Evolutionary conservation across 2,329 filamentous ascomycete genomes (phyloP), one percentile per base, ranked within the genome.

Genomic region (Aplosporella prunicola): DNA sequence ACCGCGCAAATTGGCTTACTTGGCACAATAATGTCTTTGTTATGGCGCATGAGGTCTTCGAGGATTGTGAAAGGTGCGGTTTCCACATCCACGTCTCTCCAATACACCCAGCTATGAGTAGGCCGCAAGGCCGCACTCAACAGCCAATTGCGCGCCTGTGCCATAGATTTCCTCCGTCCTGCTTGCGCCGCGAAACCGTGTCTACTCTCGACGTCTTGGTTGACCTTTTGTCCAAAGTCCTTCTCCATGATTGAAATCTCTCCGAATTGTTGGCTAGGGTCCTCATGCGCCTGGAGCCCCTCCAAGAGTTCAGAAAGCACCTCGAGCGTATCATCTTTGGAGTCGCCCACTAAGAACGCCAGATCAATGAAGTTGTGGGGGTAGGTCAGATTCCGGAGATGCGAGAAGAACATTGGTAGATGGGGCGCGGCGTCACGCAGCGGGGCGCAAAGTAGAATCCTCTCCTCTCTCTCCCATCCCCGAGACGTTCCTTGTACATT

Each of bases 221-320:
- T 85, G 43, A 98, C 91, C 58, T 89, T 89, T 59, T 98, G 91
- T 3, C 91, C 91, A 66, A 98, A 98, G 60, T 98, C 89, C 65
- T 98, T 98, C 64, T 96, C 86, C 47, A 98, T 88, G 43, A 98
- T 91, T 1, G 86, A 94, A 41, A 98, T 91, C 64, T 98, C 91
- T 43, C 91, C 91, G 55, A 88, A 98, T 11, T 82, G 79, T 62
- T 88, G 80, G 49, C 78, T 80, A 9, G 80, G 77, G 49, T 95
- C 83, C 15, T 79, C 69, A 43, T 91, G 76, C 16, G 76, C 77
- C 63, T 98, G 91, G 10, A 95, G 72, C 26, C 78, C 75, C 48
- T 85, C 76, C 36, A 98, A 66, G 51, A 82, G 78, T 41, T 82
- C 68, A 5, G 80, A 76, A 34, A 98, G 72, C 31, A 91, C 71